Percentiles rank a stretch among this genome's conserved stretches.
Evolutionary conservation across 345 rosid genomes (phyloP).

Genomic region (Moricandia arvensis): DNA sequence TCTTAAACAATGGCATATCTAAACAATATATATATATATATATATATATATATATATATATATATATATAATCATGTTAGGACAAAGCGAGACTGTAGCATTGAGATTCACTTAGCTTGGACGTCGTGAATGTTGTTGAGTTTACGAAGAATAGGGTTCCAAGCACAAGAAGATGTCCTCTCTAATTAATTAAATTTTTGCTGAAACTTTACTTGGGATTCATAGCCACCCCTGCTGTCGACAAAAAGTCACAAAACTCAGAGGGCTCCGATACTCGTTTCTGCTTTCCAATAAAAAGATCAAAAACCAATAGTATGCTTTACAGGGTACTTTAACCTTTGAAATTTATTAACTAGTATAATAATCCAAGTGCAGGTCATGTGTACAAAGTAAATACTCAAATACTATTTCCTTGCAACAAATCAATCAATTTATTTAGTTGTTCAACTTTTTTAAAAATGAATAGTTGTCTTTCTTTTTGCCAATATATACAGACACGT

Average conservation of each 20-base stretch:
- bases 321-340: background rate
- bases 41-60: background rate
- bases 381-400: background rate
- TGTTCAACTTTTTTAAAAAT: background rate
- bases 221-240: constrained; percentile 32
- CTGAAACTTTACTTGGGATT: constrained; percentile 3
- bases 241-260: constrained; percentile 5
- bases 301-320: background rate
- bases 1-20: constrained; percentile 4
- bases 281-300: background rate
- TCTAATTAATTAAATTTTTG: background rate
- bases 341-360: background rate
- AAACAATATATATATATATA: background rate
- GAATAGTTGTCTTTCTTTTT: background rate
- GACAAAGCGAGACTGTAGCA: constrained; percentile 29
- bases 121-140: constrained; percentile 29
- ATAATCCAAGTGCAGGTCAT: constrained; percentile 14
- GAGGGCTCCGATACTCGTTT: background rate
- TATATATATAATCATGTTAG: constrained; percentile 10
- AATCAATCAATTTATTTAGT: background rate
- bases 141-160: constrained; percentile 33
- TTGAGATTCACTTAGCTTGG: constrained; percentile 36
- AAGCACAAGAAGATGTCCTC: constrained; percentile 31
- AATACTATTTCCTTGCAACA: constrained; percentile 3
- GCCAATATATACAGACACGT: constrained; percentile 13